These are phyloP conservation scores for Coemansia sp. DNA, from an alignment of 192 early-diverging fungal species.

Conservation along the genomic window DNA sequence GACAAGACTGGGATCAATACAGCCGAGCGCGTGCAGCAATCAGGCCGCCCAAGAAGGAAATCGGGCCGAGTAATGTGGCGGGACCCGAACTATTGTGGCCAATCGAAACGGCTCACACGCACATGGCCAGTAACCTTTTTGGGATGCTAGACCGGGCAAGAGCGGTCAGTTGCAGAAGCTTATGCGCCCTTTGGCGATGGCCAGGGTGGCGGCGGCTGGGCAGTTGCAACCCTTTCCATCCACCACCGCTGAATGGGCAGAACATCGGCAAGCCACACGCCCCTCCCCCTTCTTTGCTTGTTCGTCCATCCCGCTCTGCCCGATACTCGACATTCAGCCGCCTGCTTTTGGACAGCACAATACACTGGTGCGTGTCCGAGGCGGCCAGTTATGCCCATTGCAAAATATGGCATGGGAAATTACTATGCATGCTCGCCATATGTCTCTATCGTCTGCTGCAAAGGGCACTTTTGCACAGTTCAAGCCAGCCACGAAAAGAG, in stretches of 20 bases:
- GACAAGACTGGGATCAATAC: background rate
- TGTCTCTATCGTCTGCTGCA: background rate
- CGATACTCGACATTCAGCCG: conserved; percentile 9
- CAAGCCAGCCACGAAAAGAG: background rate
- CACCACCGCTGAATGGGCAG: conserved; percentile 15
- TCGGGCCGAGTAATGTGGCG: too few relatives aligned
- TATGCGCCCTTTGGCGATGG: background rate
- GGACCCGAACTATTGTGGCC: background rate
- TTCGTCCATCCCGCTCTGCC: background rate
- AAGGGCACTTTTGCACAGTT: background rate
- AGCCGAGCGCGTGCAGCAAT: background rate
- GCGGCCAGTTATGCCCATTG: conserved; percentile 12
- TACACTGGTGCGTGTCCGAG: background rate
- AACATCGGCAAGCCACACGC: conserved; percentile 33
- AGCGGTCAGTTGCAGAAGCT: background rate
- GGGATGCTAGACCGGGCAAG: background rate
- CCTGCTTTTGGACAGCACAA: conserved; percentile 5
- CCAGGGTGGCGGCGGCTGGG: conserved; percentile 34
- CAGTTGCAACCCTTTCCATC: conserved; percentile 29
- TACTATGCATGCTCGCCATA: conserved; percentile 2
- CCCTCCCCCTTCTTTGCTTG: conserved; percentile 6
- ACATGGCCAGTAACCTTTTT: background rate
- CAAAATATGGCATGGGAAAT: conserved; percentile 17
- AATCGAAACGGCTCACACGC: background rate
- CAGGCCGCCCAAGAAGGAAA: background rate